Base-by-base conservation (phyloP, 345 rosid genomes). In the Populus ilicifolia region DNA sequence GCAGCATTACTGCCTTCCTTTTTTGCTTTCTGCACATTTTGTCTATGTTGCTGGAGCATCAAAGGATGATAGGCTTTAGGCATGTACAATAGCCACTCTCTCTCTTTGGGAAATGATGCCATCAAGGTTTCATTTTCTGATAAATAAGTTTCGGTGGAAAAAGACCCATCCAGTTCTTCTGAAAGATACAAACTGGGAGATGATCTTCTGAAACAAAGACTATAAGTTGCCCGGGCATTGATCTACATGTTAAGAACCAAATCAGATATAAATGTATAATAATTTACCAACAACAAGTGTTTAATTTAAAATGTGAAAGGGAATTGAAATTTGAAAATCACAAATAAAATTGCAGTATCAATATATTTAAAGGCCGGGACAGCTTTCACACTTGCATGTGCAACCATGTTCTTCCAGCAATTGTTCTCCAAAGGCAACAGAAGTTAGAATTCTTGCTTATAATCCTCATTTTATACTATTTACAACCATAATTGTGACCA, bases 21-120 rank as follows among this genome's bases (percentile, higher is more conserved):
- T 76, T 25, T 76, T 46, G 80, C 87, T 81, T 81, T 84, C 85
- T 79, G 85, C 82, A 88, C 75, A 77, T 86, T 83, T 89, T 87
- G 82, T 78, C 87, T 88, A 76, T 95, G 93, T 82, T 90, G 94
- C 86, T 92, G 88, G 79, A 95, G 91, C 79, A 95, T 80, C 70
- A 95, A 79, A 81, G 99, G 98, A 87, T 95, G 98, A 81, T 89
- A 85, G 82, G 96, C 92, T 80, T 88, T 87, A 61, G 92, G 97
- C 77, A 95, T 87, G 89, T 87, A 90, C 81, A 95, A 66, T 48
- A 83, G 81, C 99, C 97, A 93, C 72, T 90, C 93, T 71, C 67
- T 77, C 77, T 83, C 85, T 67, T 33, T 13, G 67, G 82, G 50
- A 36, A 74, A 46, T 16, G 89, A 77, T 35, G 79, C 87, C 68